A percentile compares a stretch with the other conserved stretches of the same genome.
Conservation (phyloP, 768 basidiomycete genomes). For the Baorangia bicolor region DNA sequence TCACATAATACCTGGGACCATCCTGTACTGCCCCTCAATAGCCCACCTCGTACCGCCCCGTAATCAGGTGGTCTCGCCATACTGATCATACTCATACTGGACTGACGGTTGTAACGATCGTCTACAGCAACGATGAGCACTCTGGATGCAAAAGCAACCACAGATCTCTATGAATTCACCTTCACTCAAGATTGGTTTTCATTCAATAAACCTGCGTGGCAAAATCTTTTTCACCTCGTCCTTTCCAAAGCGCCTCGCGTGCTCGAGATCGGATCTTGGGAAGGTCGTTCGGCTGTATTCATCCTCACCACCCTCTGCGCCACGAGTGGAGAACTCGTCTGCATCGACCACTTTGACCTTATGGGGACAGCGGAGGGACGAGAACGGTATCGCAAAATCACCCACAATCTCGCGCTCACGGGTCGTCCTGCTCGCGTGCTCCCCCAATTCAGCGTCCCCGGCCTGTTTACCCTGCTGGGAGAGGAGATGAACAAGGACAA, state of each 20-base stretch:
- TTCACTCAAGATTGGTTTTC: conserved; percentile 59
- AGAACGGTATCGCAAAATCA: conserved; percentile 43
- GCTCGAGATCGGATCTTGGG: conserved; percentile 62
- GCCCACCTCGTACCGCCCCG: not conserved
- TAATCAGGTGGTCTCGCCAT: not conserved
- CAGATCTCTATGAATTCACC: conserved; percentile 41
- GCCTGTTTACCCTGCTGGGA: conserved; percentile 43
- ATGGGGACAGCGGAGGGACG: conserved; percentile 46
- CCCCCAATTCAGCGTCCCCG: conserved; percentile 53
- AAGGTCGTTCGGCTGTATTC: conserved; percentile 61
- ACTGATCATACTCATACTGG: not conserved
- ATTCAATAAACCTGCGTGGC: conserved; percentile 44
- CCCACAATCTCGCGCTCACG: conserved; percentile 47
- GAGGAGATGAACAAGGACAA: conserved; percentile 40
- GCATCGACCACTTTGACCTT: conserved; percentile 62
- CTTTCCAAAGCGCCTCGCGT: conserved; percentile 40
- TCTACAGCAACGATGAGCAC: conserved; percentile 15
- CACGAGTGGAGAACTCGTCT: conserved; percentile 45
- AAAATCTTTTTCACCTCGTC: conserved; percentile 40
- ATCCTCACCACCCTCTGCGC: conserved; percentile 48
- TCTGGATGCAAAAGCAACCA: conserved; percentile 1
- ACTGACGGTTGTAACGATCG: not conserved
- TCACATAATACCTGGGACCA: conserved; percentile 21
- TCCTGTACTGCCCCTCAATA: not conserved
- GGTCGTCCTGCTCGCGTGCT: conserved; percentile 46